These are phyloP conservation scores for Brassica balearica DNA, from an alignment of 441 rosid genomes.

Conservation along the genomic window DNA sequence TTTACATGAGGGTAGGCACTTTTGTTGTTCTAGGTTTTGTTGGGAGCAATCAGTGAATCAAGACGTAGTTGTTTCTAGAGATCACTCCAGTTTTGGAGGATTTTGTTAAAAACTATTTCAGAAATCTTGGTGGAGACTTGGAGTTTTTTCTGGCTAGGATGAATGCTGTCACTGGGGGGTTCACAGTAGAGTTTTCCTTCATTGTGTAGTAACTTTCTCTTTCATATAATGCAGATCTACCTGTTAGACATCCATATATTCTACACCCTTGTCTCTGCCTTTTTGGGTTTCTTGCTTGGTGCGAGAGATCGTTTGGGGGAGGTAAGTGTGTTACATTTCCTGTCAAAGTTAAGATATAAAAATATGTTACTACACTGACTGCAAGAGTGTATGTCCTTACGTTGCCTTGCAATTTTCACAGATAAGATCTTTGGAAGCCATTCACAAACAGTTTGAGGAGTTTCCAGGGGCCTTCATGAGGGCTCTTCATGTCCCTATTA, in stretches of 20 bases:
- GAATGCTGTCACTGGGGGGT: constrained; percentile 14
- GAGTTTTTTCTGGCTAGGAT: constrained; percentile 33
- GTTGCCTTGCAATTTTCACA: constrained; percentile 44
- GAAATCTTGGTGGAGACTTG: constrained; percentile 22
- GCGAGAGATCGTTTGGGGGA: constrained; percentile 99
- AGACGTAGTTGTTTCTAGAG: constrained; percentile 18
- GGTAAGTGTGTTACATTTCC: constrained; percentile 51
- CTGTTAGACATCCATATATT: constrained; percentile 84
- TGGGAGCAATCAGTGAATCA: constrained; percentile 27
- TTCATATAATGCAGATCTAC: constrained; percentile 72
- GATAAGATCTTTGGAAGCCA: constrained; percentile 94
- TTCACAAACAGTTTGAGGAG: constrained; percentile 84
- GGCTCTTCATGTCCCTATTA: constrained; percentile 67
- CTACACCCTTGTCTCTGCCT: constrained; percentile 90
- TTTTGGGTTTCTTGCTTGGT: constrained; percentile 95
- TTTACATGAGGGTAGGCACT: constrained; percentile 33
- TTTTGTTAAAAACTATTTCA: constrained; percentile 20
- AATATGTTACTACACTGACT: constrained; percentile 18
- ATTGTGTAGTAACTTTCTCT: constrained; percentile 30
- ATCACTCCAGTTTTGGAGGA: constrained; percentile 15
- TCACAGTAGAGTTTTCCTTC: constrained; percentile 28
- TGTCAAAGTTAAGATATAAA: constrained; percentile 21
- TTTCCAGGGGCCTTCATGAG: constrained; percentile 87
- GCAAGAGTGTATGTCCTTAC: constrained; percentile 28
- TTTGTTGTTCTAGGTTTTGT: constrained; percentile 17